These are phyloP conservation scores for Wallacemonas sp. DNA, from an alignment of 208 protist genomes.

Conservation along the genomic window DNA sequence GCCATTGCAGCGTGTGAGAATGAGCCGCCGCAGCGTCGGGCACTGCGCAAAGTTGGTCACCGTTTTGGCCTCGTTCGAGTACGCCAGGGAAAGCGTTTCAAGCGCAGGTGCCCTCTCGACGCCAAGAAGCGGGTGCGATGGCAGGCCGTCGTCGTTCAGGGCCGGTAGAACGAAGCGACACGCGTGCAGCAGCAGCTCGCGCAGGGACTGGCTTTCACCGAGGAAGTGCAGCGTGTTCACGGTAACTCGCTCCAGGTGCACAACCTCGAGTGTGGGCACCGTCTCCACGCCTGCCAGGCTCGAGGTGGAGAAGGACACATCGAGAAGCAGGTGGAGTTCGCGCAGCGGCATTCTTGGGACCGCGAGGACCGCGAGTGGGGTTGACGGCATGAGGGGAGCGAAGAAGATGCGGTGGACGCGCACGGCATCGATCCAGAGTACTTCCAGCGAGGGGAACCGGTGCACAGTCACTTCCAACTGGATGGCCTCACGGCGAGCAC, in stretches of 20 bases:
- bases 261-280: slow-evolving; percentile 45
- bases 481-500: slow-evolving; percentile 2
- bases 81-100: slow-evolving; percentile 49
- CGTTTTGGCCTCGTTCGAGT: slow-evolving; percentile 36
- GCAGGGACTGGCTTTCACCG: slow-evolving; percentile 25
- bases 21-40: slow-evolving; percentile 31
- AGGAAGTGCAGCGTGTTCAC: slow-evolving; percentile 46
- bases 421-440: slow-evolving; percentile 54
- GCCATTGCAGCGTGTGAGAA: slow-evolving; percentile 58
- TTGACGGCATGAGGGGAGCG: slow-evolving; percentile 6
- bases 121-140: slow-evolving; percentile 21
- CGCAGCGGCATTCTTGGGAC: slow-evolving; percentile 17
- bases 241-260: slow-evolving; percentile 44
- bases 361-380: background rate
- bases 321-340: slow-evolving; percentile 54
- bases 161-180: slow-evolving; percentile 27
- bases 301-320: slow-evolving; percentile 31
- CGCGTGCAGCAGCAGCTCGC: slow-evolving; percentile 50
- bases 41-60: slow-evolving; percentile 37
- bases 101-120: slow-evolving; percentile 39
- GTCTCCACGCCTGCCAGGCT: slow-evolving; percentile 34
- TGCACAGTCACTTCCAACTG: slow-evolving; percentile 4
- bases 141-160: background rate
- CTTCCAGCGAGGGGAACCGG: slow-evolving; percentile 27
- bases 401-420: slow-evolving; percentile 23